phyloP scores from a whole-genome alignment of 306 rosid species.

The Sindora glabra region DNA sequence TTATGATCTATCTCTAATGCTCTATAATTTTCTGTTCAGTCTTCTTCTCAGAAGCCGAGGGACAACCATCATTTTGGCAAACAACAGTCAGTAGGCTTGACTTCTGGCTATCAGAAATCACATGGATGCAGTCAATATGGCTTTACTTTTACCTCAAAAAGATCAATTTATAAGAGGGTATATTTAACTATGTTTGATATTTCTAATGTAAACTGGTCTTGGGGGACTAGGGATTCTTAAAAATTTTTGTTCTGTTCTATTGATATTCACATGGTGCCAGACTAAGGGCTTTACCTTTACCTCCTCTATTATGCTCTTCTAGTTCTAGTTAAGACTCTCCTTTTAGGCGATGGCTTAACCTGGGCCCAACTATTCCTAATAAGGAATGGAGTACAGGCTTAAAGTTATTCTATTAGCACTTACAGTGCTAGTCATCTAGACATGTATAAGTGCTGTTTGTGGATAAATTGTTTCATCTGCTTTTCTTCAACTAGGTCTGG shows the following conservation, averaged over 20 bases:
- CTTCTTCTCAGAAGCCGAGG: constrained; percentile 29
- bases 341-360: too few relatives aligned
- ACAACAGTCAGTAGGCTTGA: constrained; percentile 15
- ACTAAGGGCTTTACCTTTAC: not conserved
- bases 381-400: not conserved
- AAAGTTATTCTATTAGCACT: not conserved
- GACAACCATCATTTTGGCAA: constrained; percentile 21
- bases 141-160: constrained; percentile 19
- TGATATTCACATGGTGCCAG: not conserved
- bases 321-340: too few relatives aligned
- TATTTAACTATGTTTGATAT: constrained; percentile 7
- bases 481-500: constrained; percentile 41
- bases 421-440: not conserved
- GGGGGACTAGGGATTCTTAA: not conserved
- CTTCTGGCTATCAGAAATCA: constrained; percentile 23
- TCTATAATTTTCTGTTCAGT: not conserved
- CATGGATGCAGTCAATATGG: constrained; percentile 20
- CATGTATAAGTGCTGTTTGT: constrained; percentile 1
- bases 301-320: too few relatives aligned
- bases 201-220: not conserved
- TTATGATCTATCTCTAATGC: not conserved
- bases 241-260: not conserved
- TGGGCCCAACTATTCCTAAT: not conserved
- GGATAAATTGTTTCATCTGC: constrained; percentile 16
- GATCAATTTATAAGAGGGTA: constrained; percentile 36